A percentile compares a stretch with the other conserved stretches of the same genome.
These are phyloP conservation scores for Lachancea sp. DNA, from an alignment of 805 yeast genomes.

Conservation along the genomic window DNA sequence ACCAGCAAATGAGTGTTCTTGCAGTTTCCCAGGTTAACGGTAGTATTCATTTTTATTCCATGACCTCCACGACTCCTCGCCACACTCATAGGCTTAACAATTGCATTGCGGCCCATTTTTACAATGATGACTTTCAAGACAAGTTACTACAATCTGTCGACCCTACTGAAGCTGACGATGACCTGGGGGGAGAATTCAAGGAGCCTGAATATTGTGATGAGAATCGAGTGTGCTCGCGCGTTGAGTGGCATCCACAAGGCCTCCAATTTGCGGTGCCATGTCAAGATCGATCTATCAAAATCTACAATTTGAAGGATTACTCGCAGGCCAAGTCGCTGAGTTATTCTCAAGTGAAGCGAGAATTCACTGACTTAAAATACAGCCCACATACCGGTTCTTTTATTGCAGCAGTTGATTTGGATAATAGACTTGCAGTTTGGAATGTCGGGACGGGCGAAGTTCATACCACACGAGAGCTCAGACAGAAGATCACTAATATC, in stretches of 20 bases:
- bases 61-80: conserved; percentile 49
- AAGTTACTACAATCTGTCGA: conserved; percentile 20
- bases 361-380: conserved; percentile 48
- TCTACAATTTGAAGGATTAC: conserved; percentile 33
- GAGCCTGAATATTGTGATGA: conserved; percentile 33
- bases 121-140: conserved; percentile 28
- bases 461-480: conserved; percentile 19
- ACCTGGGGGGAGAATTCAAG: conserved; percentile 27
- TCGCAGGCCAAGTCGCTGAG: conserved; percentile 21
- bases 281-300: conserved; percentile 40
- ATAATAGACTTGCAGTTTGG: conserved; percentile 51
- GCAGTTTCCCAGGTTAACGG: conserved; percentile 59
- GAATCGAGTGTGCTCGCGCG: conserved; percentile 44
- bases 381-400: conserved; percentile 51
- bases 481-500: conserved; percentile 28
- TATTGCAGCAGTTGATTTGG: conserved; percentile 54
- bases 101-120: conserved; percentile 32
- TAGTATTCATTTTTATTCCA: conserved; percentile 44
- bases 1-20: conserved; percentile 48
- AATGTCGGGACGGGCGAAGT: conserved; percentile 37
- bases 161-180: conserved; percentile 38
- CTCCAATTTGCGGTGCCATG: conserved; percentile 63
- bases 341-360: conserved; percentile 13
- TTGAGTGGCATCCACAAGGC: conserved; percentile 70
- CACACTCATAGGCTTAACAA: conserved; percentile 40